A percentile compares a stretch with the other conserved stretches of the same genome.
phyloP scores from a whole-genome alignment of 2,329 filamentous ascomycete genomes.

The Ceratocystis lukuohia region DNA sequence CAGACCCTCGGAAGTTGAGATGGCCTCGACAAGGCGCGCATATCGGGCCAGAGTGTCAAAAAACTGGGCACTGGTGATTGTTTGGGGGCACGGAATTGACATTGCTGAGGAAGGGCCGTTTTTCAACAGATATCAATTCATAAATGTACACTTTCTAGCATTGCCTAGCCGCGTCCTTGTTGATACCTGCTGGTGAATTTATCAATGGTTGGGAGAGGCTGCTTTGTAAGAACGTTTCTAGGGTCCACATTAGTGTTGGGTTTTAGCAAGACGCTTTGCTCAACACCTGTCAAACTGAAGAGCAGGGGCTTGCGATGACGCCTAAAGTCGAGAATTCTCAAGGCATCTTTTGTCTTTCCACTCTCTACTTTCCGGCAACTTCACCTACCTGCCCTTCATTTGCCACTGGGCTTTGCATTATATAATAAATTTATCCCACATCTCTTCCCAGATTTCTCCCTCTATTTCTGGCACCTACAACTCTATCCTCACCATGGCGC shows the following conservation, averaged over 20 bases:
- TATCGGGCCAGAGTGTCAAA: slow-evolving; percentile 12
- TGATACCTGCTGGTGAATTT: too few species aligned
- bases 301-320: background rate
- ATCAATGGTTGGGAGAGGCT: background rate
- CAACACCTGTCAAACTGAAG: slow-evolving; percentile 8
- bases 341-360: background rate
- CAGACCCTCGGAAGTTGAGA: slow-evolving; percentile 14
- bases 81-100: background rate
- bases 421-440: slow-evolving; percentile 5
- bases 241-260: background rate
- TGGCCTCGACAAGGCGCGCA: slow-evolving; percentile 5
- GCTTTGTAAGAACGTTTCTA: background rate
- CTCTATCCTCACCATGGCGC: slow-evolving; percentile 23
- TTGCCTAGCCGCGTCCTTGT: too few species aligned
- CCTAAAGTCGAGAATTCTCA: background rate
- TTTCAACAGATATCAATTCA: too few species aligned
- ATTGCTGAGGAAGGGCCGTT: background rate
- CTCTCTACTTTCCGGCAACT: background rate
- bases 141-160: too few species aligned
- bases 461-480: slow-evolving; percentile 4
- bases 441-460: slow-evolving; percentile 11
- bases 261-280: background rate
- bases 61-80: slow-evolving; percentile 12
- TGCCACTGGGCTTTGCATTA: background rate
- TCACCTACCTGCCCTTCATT: background rate